Percentiles rank a stretch among this genome's conserved stretches.
phyloP scores from a whole-genome alignment of 129 eudicot species.

The Silybum marianum region DNA sequence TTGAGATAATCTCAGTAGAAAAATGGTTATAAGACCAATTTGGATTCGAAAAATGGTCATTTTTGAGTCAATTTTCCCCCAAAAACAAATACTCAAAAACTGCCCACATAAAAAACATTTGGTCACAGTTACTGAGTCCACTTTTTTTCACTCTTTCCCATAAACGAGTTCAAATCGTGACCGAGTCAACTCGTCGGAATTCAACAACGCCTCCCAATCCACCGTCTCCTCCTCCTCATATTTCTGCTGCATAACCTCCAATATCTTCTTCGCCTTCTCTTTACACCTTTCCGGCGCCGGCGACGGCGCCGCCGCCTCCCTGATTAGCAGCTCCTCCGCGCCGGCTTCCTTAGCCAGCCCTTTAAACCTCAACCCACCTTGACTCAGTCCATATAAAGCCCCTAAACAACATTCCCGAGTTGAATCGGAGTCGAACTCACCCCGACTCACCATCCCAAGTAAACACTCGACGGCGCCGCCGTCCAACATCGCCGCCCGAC shows the following conservation, averaged over 20 bases:
- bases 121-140: constrained; percentile 10
- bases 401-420: constrained; percentile 70
- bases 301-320: constrained; percentile 46
- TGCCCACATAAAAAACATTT: constrained; percentile 15
- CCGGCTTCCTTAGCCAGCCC: constrained; percentile 87
- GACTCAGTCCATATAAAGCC: constrained; percentile 72
- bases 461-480: constrained; percentile 77
- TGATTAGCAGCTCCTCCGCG: constrained; percentile 58
- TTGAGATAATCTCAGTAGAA: no score
- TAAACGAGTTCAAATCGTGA: constrained; percentile 29
- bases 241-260: constrained; percentile 57
- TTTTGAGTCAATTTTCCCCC: no score
- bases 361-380: constrained; percentile 79
- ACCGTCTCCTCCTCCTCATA: constrained; percentile 70
- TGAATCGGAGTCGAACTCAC: constrained; percentile 54
- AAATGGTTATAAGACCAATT: no score
- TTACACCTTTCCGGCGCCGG: constrained; percentile 36
- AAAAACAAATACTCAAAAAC: constrained; percentile 9
- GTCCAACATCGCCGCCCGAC: constrained; percentile 81
- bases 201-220: constrained; percentile 78
- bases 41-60: no score
- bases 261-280: constrained; percentile 53
- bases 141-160: constrained; percentile 13
- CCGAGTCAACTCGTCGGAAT: constrained; percentile 56
- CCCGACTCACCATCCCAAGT: constrained; percentile 43